phyloP scores from a whole-genome alignment of 257 asterid genomes.

The Gentiana dahurica region DNA sequence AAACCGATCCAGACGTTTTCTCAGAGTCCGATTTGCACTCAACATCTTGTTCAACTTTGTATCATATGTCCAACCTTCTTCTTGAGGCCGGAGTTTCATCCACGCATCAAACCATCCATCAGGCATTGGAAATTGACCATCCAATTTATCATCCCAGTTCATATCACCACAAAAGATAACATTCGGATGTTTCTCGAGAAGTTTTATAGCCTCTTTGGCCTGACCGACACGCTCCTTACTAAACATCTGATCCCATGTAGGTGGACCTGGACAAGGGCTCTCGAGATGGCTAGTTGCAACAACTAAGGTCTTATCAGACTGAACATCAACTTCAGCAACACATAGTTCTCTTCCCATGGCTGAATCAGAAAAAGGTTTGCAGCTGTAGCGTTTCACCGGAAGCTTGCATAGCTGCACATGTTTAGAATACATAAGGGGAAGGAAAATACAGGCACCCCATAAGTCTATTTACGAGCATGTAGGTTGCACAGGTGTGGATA shows the following conservation, averaged over 20 bases:
- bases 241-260: conserved; percentile 90
- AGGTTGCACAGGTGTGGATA: too few relatives aligned
- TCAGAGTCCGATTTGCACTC: conserved; percentile 52
- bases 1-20: conserved; percentile 71
- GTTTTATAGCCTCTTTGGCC: conserved; percentile 64
- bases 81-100: conserved; percentile 57
- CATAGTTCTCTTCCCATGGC: conserved; percentile 77
- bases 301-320: conserved; percentile 29
- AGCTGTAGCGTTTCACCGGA: conserved; percentile 56
- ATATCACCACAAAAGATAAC: conserved; percentile 88
- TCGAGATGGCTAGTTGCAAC: conserved; percentile 93
- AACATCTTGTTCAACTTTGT: conserved; percentile 91
- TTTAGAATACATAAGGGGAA: neutral
- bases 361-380: conserved; percentile 59
- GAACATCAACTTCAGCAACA: conserved; percentile 50
- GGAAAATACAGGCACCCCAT: neutral
- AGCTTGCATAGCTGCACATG: conserved; percentile 60
- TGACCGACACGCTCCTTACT: conserved; percentile 85
- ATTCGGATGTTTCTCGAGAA: conserved; percentile 44
- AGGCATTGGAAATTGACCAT: conserved; percentile 66
- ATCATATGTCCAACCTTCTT: conserved; percentile 84
- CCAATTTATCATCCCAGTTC: conserved; percentile 92
- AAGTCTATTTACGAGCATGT: too few relatives aligned
- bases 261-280: conserved; percentile 89
- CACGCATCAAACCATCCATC: conserved; percentile 90